phyloP scores from a whole-genome alignment of 306 rosid species.

The Lupinus albus region DNA sequence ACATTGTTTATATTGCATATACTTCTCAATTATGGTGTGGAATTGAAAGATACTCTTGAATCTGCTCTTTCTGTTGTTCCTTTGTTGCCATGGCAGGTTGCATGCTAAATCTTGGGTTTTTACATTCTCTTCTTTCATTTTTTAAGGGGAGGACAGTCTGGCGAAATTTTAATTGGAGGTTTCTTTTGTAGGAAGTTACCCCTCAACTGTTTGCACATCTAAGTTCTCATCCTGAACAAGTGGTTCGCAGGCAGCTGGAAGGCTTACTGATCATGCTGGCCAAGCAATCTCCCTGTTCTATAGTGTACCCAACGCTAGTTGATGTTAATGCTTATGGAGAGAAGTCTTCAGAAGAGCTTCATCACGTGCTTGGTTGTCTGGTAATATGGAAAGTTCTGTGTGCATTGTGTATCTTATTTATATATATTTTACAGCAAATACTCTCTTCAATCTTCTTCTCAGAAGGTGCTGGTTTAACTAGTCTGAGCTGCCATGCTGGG shows the following conservation, averaged over 20 bases:
- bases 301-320: conserved; percentile 90
- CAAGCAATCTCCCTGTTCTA: conserved; percentile 86
- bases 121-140: conserved; percentile 29
- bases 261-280: conserved; percentile 89
- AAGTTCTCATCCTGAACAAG: conserved; percentile 89
- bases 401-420: conserved; percentile 28
- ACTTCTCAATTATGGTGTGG: conserved; percentile 92
- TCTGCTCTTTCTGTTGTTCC: conserved; percentile 72
- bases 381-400: conserved; percentile 57
- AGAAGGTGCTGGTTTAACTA: background rate
- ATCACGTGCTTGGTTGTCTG: conserved; percentile 80
- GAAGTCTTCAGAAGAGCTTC: conserved; percentile 92
- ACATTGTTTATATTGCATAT: conserved; percentile 81
- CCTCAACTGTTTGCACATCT: conserved; percentile 92
- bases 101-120: conserved; percentile 38
- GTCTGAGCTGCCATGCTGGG: background rate
- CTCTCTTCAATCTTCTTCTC: conserved; percentile 22
- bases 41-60: conserved; percentile 75
- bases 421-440: conserved; percentile 18
- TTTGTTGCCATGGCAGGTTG: conserved; percentile 96
- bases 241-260: conserved; percentile 84
- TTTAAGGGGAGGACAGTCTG: conserved; percentile 23
- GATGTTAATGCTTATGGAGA: conserved; percentile 84
- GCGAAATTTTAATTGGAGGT: conserved; percentile 35
- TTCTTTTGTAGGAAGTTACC: conserved; percentile 74